Base-by-base conservation (phyloP, 164 flowering plant genomes). In the Annona cherimola region DNA sequence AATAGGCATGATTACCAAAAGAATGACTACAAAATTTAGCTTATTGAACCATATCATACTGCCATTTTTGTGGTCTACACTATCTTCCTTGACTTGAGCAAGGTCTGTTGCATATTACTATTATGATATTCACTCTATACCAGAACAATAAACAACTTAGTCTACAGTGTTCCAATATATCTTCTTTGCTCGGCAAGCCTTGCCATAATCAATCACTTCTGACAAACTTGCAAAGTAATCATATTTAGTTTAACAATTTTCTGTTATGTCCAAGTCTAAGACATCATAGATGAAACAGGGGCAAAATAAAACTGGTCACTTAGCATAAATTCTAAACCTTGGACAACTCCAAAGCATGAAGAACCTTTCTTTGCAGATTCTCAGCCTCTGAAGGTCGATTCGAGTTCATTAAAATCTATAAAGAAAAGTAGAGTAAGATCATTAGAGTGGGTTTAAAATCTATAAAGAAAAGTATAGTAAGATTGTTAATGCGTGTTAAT, bases 301-400 rank as follows among this genome's bases (percentile, higher is more conserved):
- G 12, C 1, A 9, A 68, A 43, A 63, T 35, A 12, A 14, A 1
- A 65, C 11, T 46, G 20, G 71, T 45, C 7, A 26, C 16, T 40
- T 19, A 20, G 45, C 3, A 61, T 35, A 67, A 26, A 50, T 3
- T 0, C 60, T 44, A 61, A 64, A 93, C 96, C 95, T 89, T 90
- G 50, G 86, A 83, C 75, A 88, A 70, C 82, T 95, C 97, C 87
- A 84, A 69, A 20, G 81, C 75, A 67, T 89, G 90, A 73, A 91
- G 79, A 69, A 92, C 83, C 84, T 88, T 95, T 76, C 96, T 90
- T 72, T 87, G 92, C 55, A 87, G 71, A 71, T 73, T 88, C 78
- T 88, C 96, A 71, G 93, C 94, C 74, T 91, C 97, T 61, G 68
- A 46, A 65, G 79, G 81, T 69, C 77, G 83, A 76, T 83, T 83